Percentiles rank a stretch among this genome's conserved stretches.
Evolutionary conservation across 2,329 filamentous ascomycete species (phyloP).

Genomic region (Aspergillus versicolor): DNA sequence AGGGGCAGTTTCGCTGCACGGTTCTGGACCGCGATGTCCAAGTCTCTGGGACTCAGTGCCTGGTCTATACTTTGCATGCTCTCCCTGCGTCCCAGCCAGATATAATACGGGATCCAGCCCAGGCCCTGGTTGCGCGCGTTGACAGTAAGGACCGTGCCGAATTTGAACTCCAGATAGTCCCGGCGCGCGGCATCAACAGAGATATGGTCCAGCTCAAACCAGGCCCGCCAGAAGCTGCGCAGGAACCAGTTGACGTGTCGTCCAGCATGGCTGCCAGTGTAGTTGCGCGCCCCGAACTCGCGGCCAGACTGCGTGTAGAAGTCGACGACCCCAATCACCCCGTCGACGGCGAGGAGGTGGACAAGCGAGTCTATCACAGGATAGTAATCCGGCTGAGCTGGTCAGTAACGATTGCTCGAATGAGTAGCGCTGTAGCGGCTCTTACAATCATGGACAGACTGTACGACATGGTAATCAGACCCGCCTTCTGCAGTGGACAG

Average conservation of each 20-base stretch:
- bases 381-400: background rate
- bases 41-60: background rate
- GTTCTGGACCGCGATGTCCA: background rate
- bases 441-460: constrained; percentile 3
- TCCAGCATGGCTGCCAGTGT: background rate
- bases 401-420: no score
- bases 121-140: background rate
- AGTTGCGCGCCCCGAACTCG: background rate
- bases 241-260: background rate
- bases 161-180: background rate
- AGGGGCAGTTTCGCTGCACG: background rate
- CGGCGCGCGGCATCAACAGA: background rate
- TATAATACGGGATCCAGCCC: background rate
- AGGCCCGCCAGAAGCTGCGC: background rate
- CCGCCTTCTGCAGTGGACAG: background rate
- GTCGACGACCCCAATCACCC: background rate
- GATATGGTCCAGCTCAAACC: background rate
- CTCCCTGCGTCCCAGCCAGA: background rate
- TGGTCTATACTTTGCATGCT: background rate
- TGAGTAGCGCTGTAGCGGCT: background rate
- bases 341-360: background rate
- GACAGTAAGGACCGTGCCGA: background rate
- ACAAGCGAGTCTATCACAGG: background rate
- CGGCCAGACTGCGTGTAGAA: background rate
- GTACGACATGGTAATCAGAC: background rate